A percentile compares a stretch with the other conserved stretches of the same genome.
These are phyloP conservation scores for Leccinellum rugosiceps DNA, from an alignment of 768 basidiomycete genomes.

Conservation along the genomic window DNA sequence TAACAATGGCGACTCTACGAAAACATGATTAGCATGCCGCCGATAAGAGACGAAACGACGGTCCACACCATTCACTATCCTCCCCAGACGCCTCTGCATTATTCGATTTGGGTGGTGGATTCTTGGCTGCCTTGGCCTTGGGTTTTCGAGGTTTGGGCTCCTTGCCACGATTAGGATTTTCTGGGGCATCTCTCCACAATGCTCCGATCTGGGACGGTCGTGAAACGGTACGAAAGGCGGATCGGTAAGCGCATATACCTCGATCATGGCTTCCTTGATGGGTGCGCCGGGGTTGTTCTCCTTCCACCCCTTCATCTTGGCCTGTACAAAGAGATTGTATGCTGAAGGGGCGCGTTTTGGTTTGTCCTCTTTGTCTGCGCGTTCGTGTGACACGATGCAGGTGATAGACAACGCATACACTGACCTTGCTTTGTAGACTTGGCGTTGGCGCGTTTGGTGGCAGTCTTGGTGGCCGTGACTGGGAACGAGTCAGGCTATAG, in stretches of 20 bases:
- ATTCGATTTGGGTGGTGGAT: conserved; percentile 19
- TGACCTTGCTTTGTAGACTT: conserved; percentile 40
- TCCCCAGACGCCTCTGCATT: conserved; percentile 24
- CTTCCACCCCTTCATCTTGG: conserved; percentile 56
- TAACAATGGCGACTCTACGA: conserved; percentile 4
- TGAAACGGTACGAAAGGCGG: conserved; percentile 6
- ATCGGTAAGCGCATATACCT: conserved; percentile 29
- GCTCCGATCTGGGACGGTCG: conserved; percentile 44
- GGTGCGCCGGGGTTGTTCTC: conserved; percentile 45
- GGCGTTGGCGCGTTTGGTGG: conserved; percentile 51
- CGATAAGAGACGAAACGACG: neutral
- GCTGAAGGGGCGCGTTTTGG: conserved; percentile 56
- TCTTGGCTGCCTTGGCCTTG: conserved; percentile 31
- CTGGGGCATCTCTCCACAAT: conserved; percentile 56
- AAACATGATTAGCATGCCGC: conserved; percentile 2
- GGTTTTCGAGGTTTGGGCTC: conserved; percentile 45
- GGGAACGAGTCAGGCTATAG: conserved; percentile 2
- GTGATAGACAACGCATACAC: conserved; percentile 11
- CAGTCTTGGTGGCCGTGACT: conserved; percentile 54
- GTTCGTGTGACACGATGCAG: neutral
- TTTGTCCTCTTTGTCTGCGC: conserved; percentile 41
- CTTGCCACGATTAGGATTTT: conserved; percentile 63
- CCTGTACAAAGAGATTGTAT: conserved; percentile 57
- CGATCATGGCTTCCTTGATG: conserved; percentile 54
- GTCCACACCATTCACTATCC: conserved; percentile 18